Base-by-base conservation (phyloP, 1,284 basidiomycete species). In the Ustilago vetiveriae region DNA sequence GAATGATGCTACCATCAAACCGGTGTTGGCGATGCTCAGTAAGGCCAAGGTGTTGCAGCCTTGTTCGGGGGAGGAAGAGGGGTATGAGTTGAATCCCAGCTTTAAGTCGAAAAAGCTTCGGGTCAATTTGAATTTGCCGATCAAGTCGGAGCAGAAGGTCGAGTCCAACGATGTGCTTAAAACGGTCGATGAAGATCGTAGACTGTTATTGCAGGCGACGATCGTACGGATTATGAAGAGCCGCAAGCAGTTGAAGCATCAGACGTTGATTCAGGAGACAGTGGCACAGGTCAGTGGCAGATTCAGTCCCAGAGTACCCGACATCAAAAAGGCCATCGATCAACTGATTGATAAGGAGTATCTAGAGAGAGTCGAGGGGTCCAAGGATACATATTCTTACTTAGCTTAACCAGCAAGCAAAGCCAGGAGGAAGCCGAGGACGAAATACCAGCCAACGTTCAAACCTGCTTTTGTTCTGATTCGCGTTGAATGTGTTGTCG, bases 171-270 rank as follows among this genome's bases (percentile, higher is more conserved):
- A 98, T 67, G 92, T 98, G 1, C 85, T 95, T 76, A 94, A 95
- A 86, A 91, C 90, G 23, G 94, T 98, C 9, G 95, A 98, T 74
- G 95, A 98, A 84, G 95, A 98, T 82, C 88, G 95, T 65, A 95
- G 96, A 85, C 91, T 96, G 80, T 89, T 96, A 57, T 94, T 98
- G 59, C 96, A 98, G 82, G 95, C 95, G 14, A 95, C 92, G 14
- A 96, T 98, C 77, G 95, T 98, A 46, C 90, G 93, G 54, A 92
- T 98, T 83, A 97, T 98, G 95, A 98, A 98, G 84, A 92, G 93
- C 21, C 88, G 95, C 19, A 82, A 96, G 88, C 92, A 91, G 62
- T 90, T 98, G 89, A 95, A 95, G 86, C 95, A 98, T 84, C 91
- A 94, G 82, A 87, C 89, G 0, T 85, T 98, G 67, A 94, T 98